phyloP scores from a whole-genome alignment of 163 green algal species.

The Scenedesmus sp. region DNA sequence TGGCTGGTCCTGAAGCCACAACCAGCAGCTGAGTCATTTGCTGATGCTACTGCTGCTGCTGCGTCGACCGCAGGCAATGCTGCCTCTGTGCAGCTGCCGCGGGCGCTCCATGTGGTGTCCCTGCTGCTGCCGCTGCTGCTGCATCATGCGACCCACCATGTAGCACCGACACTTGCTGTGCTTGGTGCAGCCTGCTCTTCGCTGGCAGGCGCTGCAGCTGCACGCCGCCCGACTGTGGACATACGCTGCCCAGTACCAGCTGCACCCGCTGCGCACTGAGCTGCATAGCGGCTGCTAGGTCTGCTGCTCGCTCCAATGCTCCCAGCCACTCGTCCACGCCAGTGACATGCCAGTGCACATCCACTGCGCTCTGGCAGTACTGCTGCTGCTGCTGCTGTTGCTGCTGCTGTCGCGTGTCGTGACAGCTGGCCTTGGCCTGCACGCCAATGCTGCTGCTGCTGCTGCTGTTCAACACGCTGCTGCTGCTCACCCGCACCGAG shows the following conservation, averaged over 20 bases:
- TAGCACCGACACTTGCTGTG: not conserved
- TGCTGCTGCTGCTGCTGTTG: constrained; percentile 41
- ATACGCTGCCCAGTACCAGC: constrained; percentile 20
- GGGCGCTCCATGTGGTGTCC: not conserved
- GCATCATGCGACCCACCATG: not conserved
- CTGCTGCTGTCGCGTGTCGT: not conserved
- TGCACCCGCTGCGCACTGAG: constrained; percentile 44
- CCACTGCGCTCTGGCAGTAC: not conserved
- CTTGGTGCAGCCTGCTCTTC: constrained; percentile 10
- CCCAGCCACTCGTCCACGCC: constrained; percentile 60
- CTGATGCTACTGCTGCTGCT: not conserved
- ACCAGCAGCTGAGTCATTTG: not conserved
- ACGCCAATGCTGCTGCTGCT: not conserved
- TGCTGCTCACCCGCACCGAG: not conserved
- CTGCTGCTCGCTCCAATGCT: constrained; percentile 48
- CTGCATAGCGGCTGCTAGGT: constrained; percentile 52
- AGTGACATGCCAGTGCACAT: constrained; percentile 56
- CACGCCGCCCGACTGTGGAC: constrained; percentile 21
- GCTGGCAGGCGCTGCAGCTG: constrained; percentile 30
- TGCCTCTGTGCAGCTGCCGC: not conserved
- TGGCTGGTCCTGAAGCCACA: not conserved
- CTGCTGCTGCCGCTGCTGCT: constrained; percentile 1
- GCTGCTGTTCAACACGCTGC: not conserved
- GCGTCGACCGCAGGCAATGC: not conserved
- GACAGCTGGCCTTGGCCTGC: not conserved